phyloP scores from a whole-genome alignment of 306 rosid genomes.

The Nissolia schottii region DNA sequence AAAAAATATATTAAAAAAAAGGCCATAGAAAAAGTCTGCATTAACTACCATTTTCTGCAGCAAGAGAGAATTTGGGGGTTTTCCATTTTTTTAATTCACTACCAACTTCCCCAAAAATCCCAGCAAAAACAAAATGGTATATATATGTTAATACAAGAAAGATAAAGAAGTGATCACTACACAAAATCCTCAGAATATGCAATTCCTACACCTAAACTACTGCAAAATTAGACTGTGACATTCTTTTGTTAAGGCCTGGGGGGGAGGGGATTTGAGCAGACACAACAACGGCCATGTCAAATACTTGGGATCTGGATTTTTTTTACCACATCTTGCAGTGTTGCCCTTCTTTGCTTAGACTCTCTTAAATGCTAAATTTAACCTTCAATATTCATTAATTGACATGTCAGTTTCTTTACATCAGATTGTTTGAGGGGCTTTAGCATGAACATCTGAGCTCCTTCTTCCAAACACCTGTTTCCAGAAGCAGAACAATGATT shows the following conservation, averaged over 20 bases:
- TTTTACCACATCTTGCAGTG: not conserved
- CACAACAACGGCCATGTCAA: not conserved
- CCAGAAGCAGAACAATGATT: not conserved
- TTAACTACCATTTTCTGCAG: not conserved
- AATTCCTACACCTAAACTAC: slow-evolving; percentile 24
- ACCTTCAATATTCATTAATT: slow-evolving; percentile 59
- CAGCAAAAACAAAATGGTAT: slow-evolving; percentile 16
- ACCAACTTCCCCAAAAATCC: not conserved
- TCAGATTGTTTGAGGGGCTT: slow-evolving; percentile 90
- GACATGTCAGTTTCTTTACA: slow-evolving; percentile 63
- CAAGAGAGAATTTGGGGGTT: not conserved
- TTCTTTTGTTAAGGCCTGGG: slow-evolving; percentile 17
- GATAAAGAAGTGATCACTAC: not conserved
- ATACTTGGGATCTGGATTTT: not conserved
- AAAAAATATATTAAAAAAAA: no score
- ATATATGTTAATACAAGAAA: not conserved
- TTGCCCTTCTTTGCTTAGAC: not conserved
- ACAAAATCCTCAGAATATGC: slow-evolving; percentile 19
- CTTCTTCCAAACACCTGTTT: slow-evolving; percentile 83
- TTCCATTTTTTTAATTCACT: not conserved
- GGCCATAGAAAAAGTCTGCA: not conserved
- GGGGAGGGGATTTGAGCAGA: not conserved
- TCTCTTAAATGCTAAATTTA: not conserved
- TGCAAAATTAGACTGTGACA: not conserved
- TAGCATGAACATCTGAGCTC: slow-evolving; percentile 90